phyloP scores from a whole-genome alignment of 345 rosid genomes.

The Euphorbia tirucalli region DNA sequence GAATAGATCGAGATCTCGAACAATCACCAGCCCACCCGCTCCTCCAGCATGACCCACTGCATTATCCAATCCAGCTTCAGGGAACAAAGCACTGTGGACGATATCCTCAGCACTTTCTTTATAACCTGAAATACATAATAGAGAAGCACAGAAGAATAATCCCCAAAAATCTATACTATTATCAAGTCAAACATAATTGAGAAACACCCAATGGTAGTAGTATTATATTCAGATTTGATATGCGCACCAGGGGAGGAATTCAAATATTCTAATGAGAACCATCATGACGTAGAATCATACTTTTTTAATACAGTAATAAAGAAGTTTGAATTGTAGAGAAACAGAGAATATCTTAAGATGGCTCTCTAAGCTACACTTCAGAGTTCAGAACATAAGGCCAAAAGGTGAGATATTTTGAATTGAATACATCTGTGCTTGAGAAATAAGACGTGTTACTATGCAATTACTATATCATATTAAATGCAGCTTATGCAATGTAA shows the following conservation, averaged over 20 bases:
- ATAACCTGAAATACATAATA: constrained; percentile 56
- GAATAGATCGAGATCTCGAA: constrained; percentile 84
- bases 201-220: neutral
- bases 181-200: neutral
- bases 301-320: neutral
- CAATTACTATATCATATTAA: neutral
- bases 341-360: neutral
- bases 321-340: too few relatives aligned
- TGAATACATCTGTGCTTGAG: neutral
- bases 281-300: neutral
- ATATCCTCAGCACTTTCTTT: constrained; percentile 61
- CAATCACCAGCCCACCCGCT: constrained; percentile 84
- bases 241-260: neutral
- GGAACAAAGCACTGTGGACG: constrained; percentile 86
- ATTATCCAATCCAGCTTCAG: constrained; percentile 74
- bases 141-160: neutral
- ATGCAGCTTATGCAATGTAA: neutral
- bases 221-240: neutral
- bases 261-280: neutral
- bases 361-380: neutral
- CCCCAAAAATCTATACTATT: neutral
- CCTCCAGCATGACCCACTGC: constrained; percentile 83
- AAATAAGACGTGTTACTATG: neutral
- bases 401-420: neutral
- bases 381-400: neutral